Evolutionary conservation across 2,329 filamentous ascomycete genomes (phyloP).

Genomic region (Monosporascus sp.): DNA sequence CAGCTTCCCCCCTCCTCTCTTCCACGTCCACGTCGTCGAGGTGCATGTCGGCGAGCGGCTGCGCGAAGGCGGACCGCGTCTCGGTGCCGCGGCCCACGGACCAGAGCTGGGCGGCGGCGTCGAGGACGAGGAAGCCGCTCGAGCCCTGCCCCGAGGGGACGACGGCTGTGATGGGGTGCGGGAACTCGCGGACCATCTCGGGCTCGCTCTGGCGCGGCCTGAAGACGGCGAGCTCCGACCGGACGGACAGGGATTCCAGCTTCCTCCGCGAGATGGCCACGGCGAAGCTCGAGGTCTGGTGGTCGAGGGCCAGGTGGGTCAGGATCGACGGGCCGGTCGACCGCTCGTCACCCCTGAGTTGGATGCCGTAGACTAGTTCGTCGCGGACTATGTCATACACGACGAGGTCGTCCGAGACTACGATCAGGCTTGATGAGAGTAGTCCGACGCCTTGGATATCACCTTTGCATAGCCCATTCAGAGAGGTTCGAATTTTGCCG

Average conservation of each 20-base stretch:
- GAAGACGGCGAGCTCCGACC: constrained; percentile 61
- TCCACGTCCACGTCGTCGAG: constrained; percentile 32
- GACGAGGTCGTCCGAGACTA: constrained; percentile 65
- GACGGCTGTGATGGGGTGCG: constrained; percentile 59
- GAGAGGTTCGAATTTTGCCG: constrained; percentile 59
- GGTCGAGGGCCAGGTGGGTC: constrained; percentile 67
- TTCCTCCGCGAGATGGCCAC: constrained; percentile 42
- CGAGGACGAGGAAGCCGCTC: constrained; percentile 69
- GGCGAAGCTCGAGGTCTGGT: constrained; percentile 58
- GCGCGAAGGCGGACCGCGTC: constrained; percentile 45
- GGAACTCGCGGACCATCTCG: constrained; percentile 51
- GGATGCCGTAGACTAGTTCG: constrained; percentile 61
- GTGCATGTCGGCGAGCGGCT: constrained; percentile 49
- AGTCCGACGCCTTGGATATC: constrained; percentile 64
- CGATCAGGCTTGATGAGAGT: constrained; percentile 67
- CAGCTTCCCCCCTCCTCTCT: constrained; percentile 6
- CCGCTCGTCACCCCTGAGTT: constrained; percentile 38
- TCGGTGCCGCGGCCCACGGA: constrained; percentile 55
- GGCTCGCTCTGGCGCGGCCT: constrained; percentile 53
- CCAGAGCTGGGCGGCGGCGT: constrained; percentile 69
- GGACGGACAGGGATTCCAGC: constrained; percentile 30
- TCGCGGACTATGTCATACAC: constrained; percentile 85
- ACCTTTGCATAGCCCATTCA: constrained; percentile 62
- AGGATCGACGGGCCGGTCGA: constrained; percentile 35
- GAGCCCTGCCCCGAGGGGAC: constrained; percentile 53